Evolutionary conservation across 129 eudicot genomes (phyloP).

Genomic region (Pseudognaphalium luteoalbum): DNA sequence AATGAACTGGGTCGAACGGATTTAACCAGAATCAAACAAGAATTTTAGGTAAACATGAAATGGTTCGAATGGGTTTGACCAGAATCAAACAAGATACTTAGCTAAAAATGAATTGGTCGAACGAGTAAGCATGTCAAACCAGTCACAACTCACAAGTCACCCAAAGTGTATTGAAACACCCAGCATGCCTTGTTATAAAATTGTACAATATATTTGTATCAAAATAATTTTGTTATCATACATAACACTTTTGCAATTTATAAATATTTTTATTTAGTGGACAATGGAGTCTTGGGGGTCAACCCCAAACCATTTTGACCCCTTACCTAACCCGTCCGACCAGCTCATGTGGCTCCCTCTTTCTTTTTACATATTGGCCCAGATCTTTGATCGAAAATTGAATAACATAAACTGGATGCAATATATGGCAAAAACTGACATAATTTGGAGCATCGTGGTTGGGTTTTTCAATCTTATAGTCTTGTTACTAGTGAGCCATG

Average conservation of each 20-base stretch:
- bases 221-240: no score
- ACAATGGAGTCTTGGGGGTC: no score
- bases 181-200: no score
- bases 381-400: not conserved
- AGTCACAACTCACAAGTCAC: not conserved
- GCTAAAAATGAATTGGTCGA: not conserved
- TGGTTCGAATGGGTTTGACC: not conserved
- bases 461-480: not conserved
- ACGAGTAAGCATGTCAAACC: not conserved
- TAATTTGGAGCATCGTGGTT: not conserved
- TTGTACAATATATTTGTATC: no score
- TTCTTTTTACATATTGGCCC: not conserved
- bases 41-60: no score
- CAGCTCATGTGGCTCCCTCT: not conserved
- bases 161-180: no score
- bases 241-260: no score
- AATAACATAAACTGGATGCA: not conserved
- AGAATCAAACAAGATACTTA: not conserved
- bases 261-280: no score
- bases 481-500: not conserved
- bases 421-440: not conserved
- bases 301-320: not conserved
- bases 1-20: not conserved
- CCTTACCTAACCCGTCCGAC: not conserved
- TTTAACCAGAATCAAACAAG: not conserved